phyloP scores from a whole-genome alignment of 208 protist species.

The Polymyxa betae region DNA sequence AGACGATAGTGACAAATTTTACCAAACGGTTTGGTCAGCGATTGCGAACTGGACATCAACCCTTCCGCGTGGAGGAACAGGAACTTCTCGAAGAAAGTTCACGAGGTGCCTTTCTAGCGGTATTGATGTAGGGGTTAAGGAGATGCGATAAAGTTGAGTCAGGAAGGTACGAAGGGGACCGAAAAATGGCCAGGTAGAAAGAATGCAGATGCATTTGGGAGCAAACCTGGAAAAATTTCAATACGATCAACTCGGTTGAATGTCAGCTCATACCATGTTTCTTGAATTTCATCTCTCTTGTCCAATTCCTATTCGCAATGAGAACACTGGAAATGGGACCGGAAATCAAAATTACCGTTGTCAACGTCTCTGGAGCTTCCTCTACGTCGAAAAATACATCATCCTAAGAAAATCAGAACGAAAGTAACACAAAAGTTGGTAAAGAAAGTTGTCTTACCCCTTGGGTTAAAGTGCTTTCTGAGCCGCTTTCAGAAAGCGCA shows the following conservation, averaged over 20 bases:
- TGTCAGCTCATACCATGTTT: slow-evolving; percentile 1
- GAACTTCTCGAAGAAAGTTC: slow-evolving; percentile 48
- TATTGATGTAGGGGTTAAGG: slow-evolving; percentile 40
- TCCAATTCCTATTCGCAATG: background rate
- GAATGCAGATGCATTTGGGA: slow-evolving; percentile 54
- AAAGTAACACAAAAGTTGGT: slow-evolving; percentile 5
- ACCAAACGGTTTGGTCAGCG: slow-evolving; percentile 54
- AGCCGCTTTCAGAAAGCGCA: background rate
- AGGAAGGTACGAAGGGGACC: slow-evolving; percentile 12
- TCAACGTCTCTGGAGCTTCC: background rate
- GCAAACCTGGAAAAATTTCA: background rate
- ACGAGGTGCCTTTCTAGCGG: slow-evolving; percentile 35
- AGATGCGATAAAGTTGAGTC: slow-evolving; percentile 49
- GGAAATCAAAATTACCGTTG: background rate
- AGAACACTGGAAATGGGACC: background rate
- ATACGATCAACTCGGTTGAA: background rate
- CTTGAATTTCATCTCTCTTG: background rate
- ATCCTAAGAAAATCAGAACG: background rate
- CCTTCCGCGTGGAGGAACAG: slow-evolving; percentile 28
- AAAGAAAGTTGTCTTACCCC: no score
- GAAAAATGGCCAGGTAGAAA: slow-evolving; percentile 36
- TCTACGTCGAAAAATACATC: slow-evolving; percentile 46
- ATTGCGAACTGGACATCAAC: slow-evolving; percentile 43
- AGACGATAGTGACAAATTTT: background rate
- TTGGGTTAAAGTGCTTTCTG: background rate